These are phyloP conservation scores for Schizophyllum commune DNA, from an alignment of 1,284 basidiomycete genomes.

Conservation along the genomic window DNA sequence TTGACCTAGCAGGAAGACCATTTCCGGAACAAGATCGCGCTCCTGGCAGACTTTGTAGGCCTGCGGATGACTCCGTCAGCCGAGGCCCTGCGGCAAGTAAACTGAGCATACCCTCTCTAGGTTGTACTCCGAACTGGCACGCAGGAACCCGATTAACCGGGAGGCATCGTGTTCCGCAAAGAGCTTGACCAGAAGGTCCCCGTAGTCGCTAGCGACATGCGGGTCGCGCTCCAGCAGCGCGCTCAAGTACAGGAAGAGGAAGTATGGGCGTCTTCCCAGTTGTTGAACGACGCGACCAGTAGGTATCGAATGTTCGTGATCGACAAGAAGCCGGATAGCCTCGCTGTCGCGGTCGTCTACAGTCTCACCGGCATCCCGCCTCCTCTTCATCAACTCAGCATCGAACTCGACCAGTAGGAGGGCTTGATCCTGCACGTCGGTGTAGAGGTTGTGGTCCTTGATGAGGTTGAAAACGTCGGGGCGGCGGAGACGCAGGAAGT, in stretches of 20 bases:
- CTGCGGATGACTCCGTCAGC: slow-evolving; percentile 26
- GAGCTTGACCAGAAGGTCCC: slow-evolving; percentile 85
- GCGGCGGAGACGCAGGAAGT: slow-evolving; percentile 78
- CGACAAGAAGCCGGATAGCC: slow-evolving; percentile 84
- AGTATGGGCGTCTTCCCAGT: slow-evolving; percentile 69
- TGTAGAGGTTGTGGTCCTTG: slow-evolving; percentile 89
- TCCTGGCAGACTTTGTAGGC: slow-evolving; percentile 86
- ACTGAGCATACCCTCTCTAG: slow-evolving; percentile 62
- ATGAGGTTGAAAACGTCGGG: slow-evolving; percentile 95
- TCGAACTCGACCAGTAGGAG: slow-evolving; percentile 92
- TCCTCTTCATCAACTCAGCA: slow-evolving; percentile 70
- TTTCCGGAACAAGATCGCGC: slow-evolving; percentile 87
- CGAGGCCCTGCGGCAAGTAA: background rate
- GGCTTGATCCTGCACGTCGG: slow-evolving; percentile 91
- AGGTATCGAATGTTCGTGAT: slow-evolving; percentile 94
- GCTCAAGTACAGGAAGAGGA: slow-evolving; percentile 91
- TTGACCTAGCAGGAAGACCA: slow-evolving; percentile 95
- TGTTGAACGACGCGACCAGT: slow-evolving; percentile 87
- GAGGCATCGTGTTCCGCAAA: slow-evolving; percentile 84
- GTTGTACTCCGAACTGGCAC: slow-evolving; percentile 88
- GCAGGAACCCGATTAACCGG: slow-evolving; percentile 84
- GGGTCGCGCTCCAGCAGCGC: slow-evolving; percentile 86
- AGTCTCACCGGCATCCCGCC: slow-evolving; percentile 32
- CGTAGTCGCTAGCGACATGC: slow-evolving; percentile 72
- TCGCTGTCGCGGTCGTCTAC: slow-evolving; percentile 40